These are phyloP conservation scores for Emergomyces pasteurianus DNA, from an alignment of 2,329 filamentous ascomycete genomes.

Conservation along the genomic window DNA sequence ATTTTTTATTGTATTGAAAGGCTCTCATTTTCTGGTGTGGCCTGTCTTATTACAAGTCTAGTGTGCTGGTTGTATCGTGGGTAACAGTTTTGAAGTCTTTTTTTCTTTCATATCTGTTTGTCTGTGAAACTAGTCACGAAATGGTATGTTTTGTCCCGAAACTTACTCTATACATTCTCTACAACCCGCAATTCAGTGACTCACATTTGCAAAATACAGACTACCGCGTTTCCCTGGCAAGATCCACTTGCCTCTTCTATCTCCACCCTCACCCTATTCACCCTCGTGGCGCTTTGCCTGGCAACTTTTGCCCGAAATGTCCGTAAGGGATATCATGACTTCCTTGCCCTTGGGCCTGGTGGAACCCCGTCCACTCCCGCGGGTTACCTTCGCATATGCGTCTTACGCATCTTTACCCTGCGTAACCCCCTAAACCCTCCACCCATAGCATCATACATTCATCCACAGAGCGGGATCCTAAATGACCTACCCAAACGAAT, in stretches of 20 bases:
- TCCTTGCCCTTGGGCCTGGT: constrained; percentile 65
- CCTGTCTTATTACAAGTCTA: neutral
- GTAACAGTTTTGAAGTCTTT: neutral
- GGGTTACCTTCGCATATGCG: constrained; percentile 63
- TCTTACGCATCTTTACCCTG: constrained; percentile 59
- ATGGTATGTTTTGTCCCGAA: neutral
- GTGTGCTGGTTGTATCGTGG: neutral
- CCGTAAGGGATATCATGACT: constrained; percentile 49
- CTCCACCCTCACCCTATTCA: constrained; percentile 35
- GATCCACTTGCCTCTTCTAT: constrained; percentile 1
- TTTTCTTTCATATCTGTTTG: neutral
- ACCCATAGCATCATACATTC: constrained; percentile 37
- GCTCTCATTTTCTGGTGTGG: neutral
- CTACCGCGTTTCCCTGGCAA: neutral
- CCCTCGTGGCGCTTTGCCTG: constrained; percentile 34
- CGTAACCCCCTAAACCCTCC: constrained; percentile 56
- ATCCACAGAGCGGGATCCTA: constrained; percentile 50
- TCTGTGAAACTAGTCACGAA: neutral
- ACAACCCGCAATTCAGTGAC: neutral
- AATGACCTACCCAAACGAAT: constrained; percentile 47
- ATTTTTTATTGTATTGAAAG: neutral
- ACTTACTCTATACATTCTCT: neutral
- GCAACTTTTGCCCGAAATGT: constrained; percentile 49
- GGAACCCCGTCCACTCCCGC: constrained; percentile 62
- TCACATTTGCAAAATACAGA: neutral